A percentile compares a stretch with the other conserved stretches of the same genome.
Evolutionary conservation across 371 early-diverging fungal genomes (phyloP).

Genomic region (Basidiobolus heterosporus): DNA sequence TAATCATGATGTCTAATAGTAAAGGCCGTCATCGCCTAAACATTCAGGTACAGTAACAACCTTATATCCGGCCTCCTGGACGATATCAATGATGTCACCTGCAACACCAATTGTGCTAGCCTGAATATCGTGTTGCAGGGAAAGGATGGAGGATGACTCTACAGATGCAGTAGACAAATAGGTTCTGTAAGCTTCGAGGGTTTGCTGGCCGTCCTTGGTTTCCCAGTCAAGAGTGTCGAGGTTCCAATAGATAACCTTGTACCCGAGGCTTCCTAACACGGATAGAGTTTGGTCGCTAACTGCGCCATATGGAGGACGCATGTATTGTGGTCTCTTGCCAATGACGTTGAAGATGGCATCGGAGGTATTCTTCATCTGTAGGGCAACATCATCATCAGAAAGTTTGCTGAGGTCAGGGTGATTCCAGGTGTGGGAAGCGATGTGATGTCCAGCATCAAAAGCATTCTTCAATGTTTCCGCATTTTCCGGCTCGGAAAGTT

Average conservation of each 20-base stretch:
- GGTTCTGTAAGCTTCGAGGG: not conserved
- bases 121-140: conserved; percentile 5
- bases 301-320: conserved; percentile 19
- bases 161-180: not conserved
- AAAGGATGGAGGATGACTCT: not conserved
- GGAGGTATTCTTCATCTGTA: conserved; percentile 9
- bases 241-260: conserved; percentile 9
- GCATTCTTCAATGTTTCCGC: conserved; percentile 10
- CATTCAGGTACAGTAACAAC: not conserved
- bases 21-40: not conserved
- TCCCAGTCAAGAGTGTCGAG: conserved; percentile 12
- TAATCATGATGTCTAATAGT: no score
- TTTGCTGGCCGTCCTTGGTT: not conserved
- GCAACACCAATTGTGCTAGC: not conserved
- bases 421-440: conserved; percentile 32
- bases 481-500: not conserved
- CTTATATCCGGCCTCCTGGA: no score
- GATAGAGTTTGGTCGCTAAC: not conserved
- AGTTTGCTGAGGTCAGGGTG: conserved; percentile 23
- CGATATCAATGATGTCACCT: no score
- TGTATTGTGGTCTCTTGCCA: conserved; percentile 25
- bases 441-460: conserved; percentile 24
- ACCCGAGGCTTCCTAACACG: conserved; percentile 1
- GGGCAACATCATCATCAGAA: conserved; percentile 13
- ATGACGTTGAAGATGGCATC: conserved; percentile 15